Base-by-base conservation (phyloP, 2,329 filamentous ascomycete genomes). In the Colletotrichum karsti region DNA sequence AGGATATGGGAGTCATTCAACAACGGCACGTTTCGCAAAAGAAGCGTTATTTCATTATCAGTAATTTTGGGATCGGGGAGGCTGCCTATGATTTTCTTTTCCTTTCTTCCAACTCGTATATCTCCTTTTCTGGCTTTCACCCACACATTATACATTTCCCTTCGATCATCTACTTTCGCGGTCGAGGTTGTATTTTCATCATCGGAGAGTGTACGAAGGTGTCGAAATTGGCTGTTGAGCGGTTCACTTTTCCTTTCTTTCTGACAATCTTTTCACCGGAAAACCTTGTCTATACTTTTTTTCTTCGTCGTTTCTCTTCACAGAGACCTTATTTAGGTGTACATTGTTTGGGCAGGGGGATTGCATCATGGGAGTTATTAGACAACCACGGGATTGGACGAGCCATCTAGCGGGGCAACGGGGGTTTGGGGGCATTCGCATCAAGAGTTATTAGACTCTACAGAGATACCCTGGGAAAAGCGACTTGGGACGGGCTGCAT, bases 361-460 rank as follows among this genome's bases (percentile, higher is more conserved):
- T 50, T 59, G 26, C 41, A 51, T 63, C 42, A 63, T 41, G 41
- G 63, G 50, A 63, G 63, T 67, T 67, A 28, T 28, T 28, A 67
- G 63, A 67, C 63, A 33, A 35, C 58, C 58, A 50, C 41, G 28
- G 58, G 41, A 30, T 33, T 20, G 28, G n/a, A 28, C 5, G 57
- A 22, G 57, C 18, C 46, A 56, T 51, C 20, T 20, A 15, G 20
- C 9, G 12, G n/a, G 37, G n/a, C 4, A n/a, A 22, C 18, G 24
- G 37, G 33, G 59, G 3, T 22, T 18, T 8, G 5, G 12, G n/a
- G 59, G 51, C 50, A 60, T 61, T 61, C 68, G 69, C 71, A 66
- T 69, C 44, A 55, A n/a, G 69, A 71, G 74, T 73, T 74, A 33
- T 48, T 63, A 74, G 70, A 73, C 73, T 73, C 64, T 60, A 46